Conservation (phyloP, 345 rosid species). For the Aegle marmelos region DNA sequence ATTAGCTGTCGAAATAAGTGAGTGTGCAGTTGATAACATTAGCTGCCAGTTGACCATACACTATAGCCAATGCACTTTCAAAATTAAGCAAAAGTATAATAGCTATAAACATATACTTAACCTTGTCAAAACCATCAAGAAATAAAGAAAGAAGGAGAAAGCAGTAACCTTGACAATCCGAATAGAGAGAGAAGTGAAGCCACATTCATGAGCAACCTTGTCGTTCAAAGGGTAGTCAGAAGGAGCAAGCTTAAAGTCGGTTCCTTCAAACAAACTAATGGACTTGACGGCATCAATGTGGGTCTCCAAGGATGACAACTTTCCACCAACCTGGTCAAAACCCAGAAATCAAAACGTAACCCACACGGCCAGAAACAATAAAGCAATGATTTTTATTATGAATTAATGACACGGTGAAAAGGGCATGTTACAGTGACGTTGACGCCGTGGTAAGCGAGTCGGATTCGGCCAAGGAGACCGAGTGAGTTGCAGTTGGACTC, state of each 20-base stretch:
- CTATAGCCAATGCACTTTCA: background rate
- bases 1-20: too few species aligned
- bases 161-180: slow-evolving; percentile 67
- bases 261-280: slow-evolving; percentile 61
- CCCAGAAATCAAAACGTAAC: background rate
- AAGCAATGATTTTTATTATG: background rate
- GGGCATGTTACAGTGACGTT: slow-evolving; percentile 70
- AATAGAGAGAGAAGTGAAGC: slow-evolving; percentile 84
- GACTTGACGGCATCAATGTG: slow-evolving; percentile 58
- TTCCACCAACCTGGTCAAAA: slow-evolving; percentile 73
- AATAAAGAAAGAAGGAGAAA: background rate
- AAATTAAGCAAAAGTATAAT: background rate
- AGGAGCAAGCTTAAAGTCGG: slow-evolving; percentile 93
- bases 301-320: slow-evolving; percentile 49
- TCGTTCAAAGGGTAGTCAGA: slow-evolving; percentile 60
- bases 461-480: slow-evolving; percentile 79
- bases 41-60: too few species aligned
- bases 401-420: background rate
- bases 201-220: slow-evolving; percentile 76
- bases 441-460: slow-evolving; percentile 78
- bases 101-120: background rate
- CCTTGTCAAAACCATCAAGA: background rate
- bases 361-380: background rate
- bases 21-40: too few species aligned
- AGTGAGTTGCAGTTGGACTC: slow-evolving; percentile 72